Percentiles rank a stretch among this genome's conserved stretches.
Conservation (phyloP, 2,329 filamentous ascomycete species). For the Chalara sp. region DNA sequence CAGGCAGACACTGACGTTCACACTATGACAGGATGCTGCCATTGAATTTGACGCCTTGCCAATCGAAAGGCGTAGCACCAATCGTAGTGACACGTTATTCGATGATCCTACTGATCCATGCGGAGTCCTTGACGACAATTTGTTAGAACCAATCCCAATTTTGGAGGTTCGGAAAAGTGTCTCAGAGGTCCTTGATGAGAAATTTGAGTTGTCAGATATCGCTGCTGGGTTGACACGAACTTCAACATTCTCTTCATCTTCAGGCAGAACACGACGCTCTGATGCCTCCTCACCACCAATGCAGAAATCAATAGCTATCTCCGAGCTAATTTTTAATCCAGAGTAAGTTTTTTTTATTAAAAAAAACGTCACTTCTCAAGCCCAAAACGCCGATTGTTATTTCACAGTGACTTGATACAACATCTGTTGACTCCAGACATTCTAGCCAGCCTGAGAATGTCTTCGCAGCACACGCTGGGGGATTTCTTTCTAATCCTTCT, state of each 20-base stretch:
- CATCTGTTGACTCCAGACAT: not conserved
- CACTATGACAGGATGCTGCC: conserved; percentile 7
- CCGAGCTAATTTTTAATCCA: too few species aligned
- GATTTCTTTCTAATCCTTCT: too few species aligned
- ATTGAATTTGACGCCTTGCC: conserved; percentile 20
- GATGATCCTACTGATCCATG: conserved; percentile 21
- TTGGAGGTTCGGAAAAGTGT: conserved; percentile 16
- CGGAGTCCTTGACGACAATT: conserved; percentile 22
- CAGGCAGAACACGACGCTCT: not conserved
- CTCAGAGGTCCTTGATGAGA: conserved; percentile 15
- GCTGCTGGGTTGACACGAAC: conserved; percentile 2
- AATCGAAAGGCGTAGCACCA: conserved; percentile 13
- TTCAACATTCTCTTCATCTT: conserved; percentile 4
- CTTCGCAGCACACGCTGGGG: too few species aligned
- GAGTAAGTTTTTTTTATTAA: too few species aligned
- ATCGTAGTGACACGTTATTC: conserved; percentile 22
- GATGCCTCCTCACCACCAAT: too few species aligned
- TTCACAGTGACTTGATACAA: not conserved
- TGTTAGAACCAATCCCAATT: conserved; percentile 24
- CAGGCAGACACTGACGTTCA: too few species aligned
- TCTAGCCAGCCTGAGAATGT: conserved; percentile 3
- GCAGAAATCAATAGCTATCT: too few species aligned
- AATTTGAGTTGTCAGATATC: not conserved
- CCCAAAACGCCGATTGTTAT: too few species aligned
- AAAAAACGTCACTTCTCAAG: too few species aligned